These are phyloP conservation scores for Ganoderma leucocontextum DNA, from an alignment of 1,284 basidiomycete genomes.

Conservation along the genomic window DNA sequence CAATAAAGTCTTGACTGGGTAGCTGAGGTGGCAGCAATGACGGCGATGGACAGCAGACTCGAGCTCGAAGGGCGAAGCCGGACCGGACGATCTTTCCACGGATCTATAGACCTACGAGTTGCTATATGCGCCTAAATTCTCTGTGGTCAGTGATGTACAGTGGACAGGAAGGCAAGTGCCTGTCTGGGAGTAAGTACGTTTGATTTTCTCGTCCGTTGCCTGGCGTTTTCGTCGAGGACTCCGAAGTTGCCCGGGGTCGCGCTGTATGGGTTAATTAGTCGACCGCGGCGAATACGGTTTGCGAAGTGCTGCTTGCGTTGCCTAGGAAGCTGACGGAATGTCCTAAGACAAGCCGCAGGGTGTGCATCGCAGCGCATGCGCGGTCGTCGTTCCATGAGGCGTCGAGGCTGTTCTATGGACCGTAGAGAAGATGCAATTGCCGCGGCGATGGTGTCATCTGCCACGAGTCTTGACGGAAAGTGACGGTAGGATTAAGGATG, in stretches of 20 bases:
- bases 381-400: neutral
- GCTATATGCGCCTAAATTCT: neutral
- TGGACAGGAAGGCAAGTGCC: too few species aligned
- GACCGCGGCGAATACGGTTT: neutral
- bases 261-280: neutral
- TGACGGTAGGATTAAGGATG: neutral
- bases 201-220: neutral
- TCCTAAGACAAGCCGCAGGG: neutral
- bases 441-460: neutral
- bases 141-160: neutral
- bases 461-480: neutral
- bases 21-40: neutral
- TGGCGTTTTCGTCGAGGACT: neutral
- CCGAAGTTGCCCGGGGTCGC: neutral
- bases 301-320: neutral
- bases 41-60: neutral
- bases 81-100: neutral
- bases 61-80: neutral
- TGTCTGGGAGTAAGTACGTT: neutral
- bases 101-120: neutral
- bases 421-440: neutral
- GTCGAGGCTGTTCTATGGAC: neutral
- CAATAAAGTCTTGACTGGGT: neutral
- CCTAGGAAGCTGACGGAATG: neutral
- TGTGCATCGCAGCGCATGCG: neutral